Percentiles rank a stretch among this genome's conserved stretches.
Conservation (phyloP, 2,329 filamentous ascomycete species). For the Neoarthrinium moseri region DNA sequence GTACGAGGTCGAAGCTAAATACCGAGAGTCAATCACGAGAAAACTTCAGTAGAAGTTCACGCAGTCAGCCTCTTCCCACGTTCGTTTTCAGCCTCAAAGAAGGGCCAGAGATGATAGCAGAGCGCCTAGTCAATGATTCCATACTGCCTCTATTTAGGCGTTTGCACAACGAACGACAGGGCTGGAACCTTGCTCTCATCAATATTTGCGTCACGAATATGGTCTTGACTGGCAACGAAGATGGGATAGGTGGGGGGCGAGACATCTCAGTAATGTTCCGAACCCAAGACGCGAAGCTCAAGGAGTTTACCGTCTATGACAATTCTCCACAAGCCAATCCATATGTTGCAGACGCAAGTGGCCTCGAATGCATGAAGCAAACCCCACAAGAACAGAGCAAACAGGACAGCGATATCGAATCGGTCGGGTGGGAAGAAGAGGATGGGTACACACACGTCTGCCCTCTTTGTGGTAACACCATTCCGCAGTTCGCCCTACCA, state of each 20-base stretch:
- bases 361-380: background rate
- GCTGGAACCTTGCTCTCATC: constrained; percentile 79
- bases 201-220: constrained; percentile 91
- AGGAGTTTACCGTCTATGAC: constrained; percentile 62
- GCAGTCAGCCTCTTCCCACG: constrained; percentile 69
- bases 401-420: background rate
- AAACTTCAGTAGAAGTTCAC: constrained; percentile 68
- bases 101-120: constrained; percentile 57
- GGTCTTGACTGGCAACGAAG: constrained; percentile 53
- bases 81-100: constrained; percentile 69
- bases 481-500: constrained; percentile 4
- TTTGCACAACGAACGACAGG: constrained; percentile 65
- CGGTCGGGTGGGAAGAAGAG: constrained; percentile 4
- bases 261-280: constrained; percentile 85
- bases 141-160: constrained; percentile 72
- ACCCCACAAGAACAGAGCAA: background rate
- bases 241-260: constrained; percentile 53
- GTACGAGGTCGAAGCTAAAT: constrained; percentile 46
- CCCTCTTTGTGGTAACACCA: background rate
- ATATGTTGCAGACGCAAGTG: background rate
- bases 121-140: constrained; percentile 67
- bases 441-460: background rate
- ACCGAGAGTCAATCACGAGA: constrained; percentile 47
- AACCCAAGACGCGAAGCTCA: constrained; percentile 67
- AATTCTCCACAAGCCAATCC: constrained; percentile 2